Evolutionary conservation across 768 basidiomycete species (phyloP).

Genomic region (Rhizopogon roseolus): DNA sequence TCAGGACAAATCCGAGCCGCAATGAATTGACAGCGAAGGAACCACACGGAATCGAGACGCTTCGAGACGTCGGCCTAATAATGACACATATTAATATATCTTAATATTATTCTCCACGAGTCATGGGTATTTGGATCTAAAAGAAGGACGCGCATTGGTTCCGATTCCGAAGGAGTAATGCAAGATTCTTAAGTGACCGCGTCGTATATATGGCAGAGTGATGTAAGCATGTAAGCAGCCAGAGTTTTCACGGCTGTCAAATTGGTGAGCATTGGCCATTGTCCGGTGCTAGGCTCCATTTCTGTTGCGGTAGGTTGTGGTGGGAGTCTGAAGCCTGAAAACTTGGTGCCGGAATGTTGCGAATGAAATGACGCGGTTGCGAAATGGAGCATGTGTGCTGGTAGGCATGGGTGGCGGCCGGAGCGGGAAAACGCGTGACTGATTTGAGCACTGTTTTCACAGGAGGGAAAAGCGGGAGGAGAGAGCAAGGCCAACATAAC

Average conservation of each 20-base stretch:
- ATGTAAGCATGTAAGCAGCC: constrained; percentile 3
- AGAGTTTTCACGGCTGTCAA: constrained; percentile 5
- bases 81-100: not conserved
- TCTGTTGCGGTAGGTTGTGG: not conserved
- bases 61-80: constrained; percentile 1
- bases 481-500: no score
- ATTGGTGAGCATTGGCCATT: not conserved
- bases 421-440: not conserved
- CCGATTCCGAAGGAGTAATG: not conserved
- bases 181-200: constrained; percentile 1
- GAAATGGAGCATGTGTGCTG: not conserved
- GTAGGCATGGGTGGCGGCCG: not conserved
- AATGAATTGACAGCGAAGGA: not conserved
- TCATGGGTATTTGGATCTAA: constrained; percentile 4
- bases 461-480: not conserved
- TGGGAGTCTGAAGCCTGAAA: not conserved
- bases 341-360: not conserved
- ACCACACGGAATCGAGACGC: constrained; percentile 1
- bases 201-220: not conserved
- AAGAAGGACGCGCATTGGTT: not conserved
- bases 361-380: constrained; percentile 5
- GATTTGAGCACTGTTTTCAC: constrained; percentile 1
- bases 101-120: constrained; percentile 6
- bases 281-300: not conserved
- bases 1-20: not conserved